Evolutionary conservation across 495 filamentous ascomycete genomes (phyloP).

Genomic region (Cudoniella acicularis): DNA sequence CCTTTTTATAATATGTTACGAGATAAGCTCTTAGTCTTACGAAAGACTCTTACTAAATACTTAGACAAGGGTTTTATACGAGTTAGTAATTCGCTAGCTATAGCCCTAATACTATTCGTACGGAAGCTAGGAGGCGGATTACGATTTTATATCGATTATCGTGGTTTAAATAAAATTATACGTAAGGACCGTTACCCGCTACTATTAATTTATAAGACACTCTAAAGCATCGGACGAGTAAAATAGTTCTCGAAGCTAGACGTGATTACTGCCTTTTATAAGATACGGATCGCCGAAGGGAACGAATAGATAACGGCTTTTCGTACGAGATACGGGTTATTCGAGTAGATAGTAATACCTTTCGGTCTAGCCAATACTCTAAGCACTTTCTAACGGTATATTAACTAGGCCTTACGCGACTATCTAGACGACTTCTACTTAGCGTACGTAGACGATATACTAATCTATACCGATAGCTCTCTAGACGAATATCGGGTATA

Average conservation of each 20-base stretch:
- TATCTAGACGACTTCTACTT: conserved; percentile 27
- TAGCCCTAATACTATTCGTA: conserved; percentile 20
- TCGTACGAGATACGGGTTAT: conserved; percentile 27
- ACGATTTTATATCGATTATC: conserved; percentile 26
- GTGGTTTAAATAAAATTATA: conserved; percentile 19
- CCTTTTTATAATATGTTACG: conserved; percentile 6
- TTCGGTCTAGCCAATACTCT: conserved; percentile 27
- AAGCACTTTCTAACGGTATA: conserved; percentile 29
- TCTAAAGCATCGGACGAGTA: conserved; percentile 11
- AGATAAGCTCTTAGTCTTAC: conserved; percentile 21
- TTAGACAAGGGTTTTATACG: conserved; percentile 27
- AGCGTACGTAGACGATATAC: conserved; percentile 18
- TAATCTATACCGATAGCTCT: conserved; percentile 25
- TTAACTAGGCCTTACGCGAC: conserved; percentile 27
- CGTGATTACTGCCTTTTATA: conserved; percentile 33
- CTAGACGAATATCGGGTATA: conserved; percentile 22
- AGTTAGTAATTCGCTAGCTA: conserved; percentile 12
- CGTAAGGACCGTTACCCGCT: conserved; percentile 25
- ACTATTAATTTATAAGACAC: conserved; percentile 24
- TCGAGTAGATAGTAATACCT: conserved; percentile 25
- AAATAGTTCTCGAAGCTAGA: conserved; percentile 28
- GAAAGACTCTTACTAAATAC: conserved; percentile 20
- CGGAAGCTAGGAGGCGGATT: conserved; percentile 20
- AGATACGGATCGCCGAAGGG: conserved; percentile 28
- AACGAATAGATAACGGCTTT: conserved; percentile 37